Evolutionary conservation across 2,329 filamentous ascomycete species (phyloP).

Genomic region (Ascochyta pisi): DNA sequence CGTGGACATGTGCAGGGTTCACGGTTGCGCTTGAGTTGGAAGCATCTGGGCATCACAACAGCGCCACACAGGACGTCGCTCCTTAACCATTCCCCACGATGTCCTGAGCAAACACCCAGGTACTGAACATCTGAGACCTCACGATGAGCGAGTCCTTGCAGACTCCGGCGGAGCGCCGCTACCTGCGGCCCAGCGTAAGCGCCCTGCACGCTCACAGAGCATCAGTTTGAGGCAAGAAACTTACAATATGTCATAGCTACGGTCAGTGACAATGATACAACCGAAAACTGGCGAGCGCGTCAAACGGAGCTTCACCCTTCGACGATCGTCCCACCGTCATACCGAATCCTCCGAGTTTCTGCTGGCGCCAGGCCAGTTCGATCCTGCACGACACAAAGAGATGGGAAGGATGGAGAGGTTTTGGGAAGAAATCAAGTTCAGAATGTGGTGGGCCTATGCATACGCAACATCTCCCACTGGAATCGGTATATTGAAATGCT

Average conservation of each 20-base stretch:
- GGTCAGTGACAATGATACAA: constrained; percentile 85
- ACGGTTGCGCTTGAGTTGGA: constrained; percentile 7
- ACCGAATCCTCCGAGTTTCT: constrained; percentile 54
- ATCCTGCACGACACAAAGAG: constrained; percentile 38
- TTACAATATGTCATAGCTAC: constrained; percentile 61
- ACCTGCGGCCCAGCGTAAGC: constrained; percentile 47
- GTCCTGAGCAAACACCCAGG: constrained; percentile 14
- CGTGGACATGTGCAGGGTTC: constrained; percentile 10
- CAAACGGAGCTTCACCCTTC: constrained; percentile 79
- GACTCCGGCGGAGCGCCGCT: constrained; percentile 45
- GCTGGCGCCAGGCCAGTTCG: constrained; percentile 38
- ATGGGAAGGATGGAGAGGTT: constrained; percentile 43
- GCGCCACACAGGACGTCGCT: not conserved
- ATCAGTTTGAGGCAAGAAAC: constrained; percentile 7
- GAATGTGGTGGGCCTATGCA: constrained; percentile 52
- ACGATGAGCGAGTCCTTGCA: constrained; percentile 42
- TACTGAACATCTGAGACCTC: constrained; percentile 1
- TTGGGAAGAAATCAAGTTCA: constrained; percentile 45
- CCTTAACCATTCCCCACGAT: constrained; percentile 10
- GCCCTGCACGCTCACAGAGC: constrained; percentile 8
- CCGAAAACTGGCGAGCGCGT: constrained; percentile 86
- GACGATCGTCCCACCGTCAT: constrained; percentile 53
- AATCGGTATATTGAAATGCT: constrained; percentile 86
- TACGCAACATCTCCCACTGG: constrained; percentile 77
- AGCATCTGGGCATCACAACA: constrained; percentile 11